Conservation (phyloP, 306 rosid species). For the Corylus americana region DNA sequence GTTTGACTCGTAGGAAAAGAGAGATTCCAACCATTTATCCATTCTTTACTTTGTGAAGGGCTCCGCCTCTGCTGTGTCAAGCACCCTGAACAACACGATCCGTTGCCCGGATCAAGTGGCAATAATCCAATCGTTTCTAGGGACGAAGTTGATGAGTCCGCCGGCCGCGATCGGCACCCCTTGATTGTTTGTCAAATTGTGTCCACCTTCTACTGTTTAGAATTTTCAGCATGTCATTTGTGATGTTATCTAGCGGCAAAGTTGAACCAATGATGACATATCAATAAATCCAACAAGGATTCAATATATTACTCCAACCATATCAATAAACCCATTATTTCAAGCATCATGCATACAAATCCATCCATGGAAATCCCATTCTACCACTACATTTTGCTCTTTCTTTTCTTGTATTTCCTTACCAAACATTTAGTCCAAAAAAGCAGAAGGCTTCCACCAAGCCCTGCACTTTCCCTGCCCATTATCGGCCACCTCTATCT, state of each 20-base stretch:
- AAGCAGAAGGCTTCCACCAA: constrained; percentile 35
- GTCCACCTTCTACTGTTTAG: too few species aligned
- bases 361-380: constrained; percentile 14
- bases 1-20: too few species aligned
- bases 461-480: constrained; percentile 35
- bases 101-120: background rate
- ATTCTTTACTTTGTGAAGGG: too few species aligned
- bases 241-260: too few species aligned
- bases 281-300: too few species aligned
- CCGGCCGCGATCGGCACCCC: background rate
- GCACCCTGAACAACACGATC: too few species aligned
- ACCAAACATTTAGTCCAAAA: constrained; percentile 1
- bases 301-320: too few species aligned
- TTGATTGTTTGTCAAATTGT: background rate
- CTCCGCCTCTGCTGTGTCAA: too few species aligned
- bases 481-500: constrained; percentile 43
- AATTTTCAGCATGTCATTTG: too few species aligned
- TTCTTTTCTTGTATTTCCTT: constrained; percentile 7
- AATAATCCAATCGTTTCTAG: background rate
- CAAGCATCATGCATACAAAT: background rate
- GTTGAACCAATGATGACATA: too few species aligned
- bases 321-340: too few species aligned
- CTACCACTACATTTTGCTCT: constrained; percentile 18
- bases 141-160: background rate
- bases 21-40: too few species aligned